Evolutionary conservation across 345 rosid species (phyloP).

Genomic region (Hypericum androsaemum): DNA sequence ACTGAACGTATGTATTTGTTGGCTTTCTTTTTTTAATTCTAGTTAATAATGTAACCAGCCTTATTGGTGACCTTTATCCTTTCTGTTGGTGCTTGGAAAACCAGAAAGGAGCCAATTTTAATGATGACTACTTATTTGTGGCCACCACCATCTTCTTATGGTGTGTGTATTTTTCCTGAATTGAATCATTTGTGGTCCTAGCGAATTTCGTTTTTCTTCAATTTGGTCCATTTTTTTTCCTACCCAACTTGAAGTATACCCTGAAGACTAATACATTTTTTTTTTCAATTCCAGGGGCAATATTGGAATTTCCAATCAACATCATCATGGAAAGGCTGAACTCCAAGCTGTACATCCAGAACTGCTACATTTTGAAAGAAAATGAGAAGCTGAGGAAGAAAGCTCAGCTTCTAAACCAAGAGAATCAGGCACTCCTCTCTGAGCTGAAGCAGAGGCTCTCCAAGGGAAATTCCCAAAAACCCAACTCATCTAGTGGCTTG

Average conservation of each 20-base stretch:
- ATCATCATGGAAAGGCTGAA: constrained; percentile 74
- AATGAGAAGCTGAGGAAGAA: constrained; percentile 93
- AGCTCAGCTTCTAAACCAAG: constrained; percentile 94
- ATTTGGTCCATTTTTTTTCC: no score
- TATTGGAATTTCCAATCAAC: constrained; percentile 6
- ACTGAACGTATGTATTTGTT: no score
- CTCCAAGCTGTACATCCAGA: constrained; percentile 76
- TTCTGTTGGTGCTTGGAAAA: constrained; percentile 47
- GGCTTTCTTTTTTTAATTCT: no score
- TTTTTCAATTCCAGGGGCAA: constrained; percentile 10
- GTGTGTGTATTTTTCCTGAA: no score
- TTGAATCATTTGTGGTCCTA: no score
- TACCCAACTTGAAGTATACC: no score
- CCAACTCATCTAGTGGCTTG: constrained; percentile 16
- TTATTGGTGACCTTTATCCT: constrained; percentile 30
- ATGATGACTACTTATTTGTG: constrained; percentile 12
- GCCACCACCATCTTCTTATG: no score
- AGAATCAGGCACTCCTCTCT: constrained; percentile 82
- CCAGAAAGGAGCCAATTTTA: constrained; percentile 36
- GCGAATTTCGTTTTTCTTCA: no score
- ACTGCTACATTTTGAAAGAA: constrained; percentile 80
- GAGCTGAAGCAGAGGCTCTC: constrained; percentile 79
- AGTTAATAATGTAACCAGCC: no score
- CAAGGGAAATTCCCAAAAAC: constrained; percentile 21
- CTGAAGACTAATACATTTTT: no score